Evolutionary conservation across 2,329 filamentous ascomycete genomes (phyloP).

Genomic region (Ophiostoma angusticollis): DNA sequence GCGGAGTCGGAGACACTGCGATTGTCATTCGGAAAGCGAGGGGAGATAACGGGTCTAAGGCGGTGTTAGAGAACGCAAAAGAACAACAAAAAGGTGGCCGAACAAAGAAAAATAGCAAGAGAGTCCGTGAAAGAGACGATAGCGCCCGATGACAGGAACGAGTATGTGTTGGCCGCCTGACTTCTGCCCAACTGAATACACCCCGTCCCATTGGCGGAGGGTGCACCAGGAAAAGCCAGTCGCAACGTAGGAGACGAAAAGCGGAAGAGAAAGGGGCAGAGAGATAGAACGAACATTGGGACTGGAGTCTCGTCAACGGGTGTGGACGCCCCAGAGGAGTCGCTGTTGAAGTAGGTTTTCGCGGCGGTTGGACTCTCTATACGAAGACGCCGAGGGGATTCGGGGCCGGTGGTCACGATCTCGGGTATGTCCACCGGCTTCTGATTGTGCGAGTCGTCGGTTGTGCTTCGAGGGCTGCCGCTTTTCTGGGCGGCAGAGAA

Average conservation of each 20-base stretch:
- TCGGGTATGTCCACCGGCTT: conserved; percentile 20
- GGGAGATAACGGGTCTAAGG: conserved; percentile 18
- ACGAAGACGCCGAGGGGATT: conserved; percentile 15
- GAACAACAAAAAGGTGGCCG: not conserved
- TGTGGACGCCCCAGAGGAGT: conserved; percentile 23
- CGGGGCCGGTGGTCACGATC: conserved; percentile 21
- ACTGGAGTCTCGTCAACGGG: conserved; percentile 18
- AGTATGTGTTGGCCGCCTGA: conserved; percentile 1
- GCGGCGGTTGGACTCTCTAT: conserved; percentile 14
- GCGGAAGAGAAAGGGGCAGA: not conserved
- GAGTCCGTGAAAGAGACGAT: not conserved
- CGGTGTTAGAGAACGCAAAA: conserved; percentile 7
- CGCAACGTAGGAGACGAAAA: not conserved
- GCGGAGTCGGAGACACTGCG: conserved; percentile 31
- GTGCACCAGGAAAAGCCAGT: not conserved
- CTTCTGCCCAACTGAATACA: conserved; percentile 1
- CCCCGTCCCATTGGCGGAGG: not conserved
- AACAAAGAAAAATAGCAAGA: not conserved
- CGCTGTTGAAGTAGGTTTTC: conserved; percentile 26
- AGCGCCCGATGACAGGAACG: not conserved
- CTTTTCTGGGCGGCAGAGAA: conserved; percentile 12
- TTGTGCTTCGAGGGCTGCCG: not conserved
- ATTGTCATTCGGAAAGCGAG: conserved; percentile 34
- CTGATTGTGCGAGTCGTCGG: conserved; percentile 6
- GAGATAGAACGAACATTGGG: conserved; percentile 20